phyloP scores from a whole-genome alignment of 2,329 filamentous ascomycete genomes.

The Fonsecaea multimorphosa region DNA sequence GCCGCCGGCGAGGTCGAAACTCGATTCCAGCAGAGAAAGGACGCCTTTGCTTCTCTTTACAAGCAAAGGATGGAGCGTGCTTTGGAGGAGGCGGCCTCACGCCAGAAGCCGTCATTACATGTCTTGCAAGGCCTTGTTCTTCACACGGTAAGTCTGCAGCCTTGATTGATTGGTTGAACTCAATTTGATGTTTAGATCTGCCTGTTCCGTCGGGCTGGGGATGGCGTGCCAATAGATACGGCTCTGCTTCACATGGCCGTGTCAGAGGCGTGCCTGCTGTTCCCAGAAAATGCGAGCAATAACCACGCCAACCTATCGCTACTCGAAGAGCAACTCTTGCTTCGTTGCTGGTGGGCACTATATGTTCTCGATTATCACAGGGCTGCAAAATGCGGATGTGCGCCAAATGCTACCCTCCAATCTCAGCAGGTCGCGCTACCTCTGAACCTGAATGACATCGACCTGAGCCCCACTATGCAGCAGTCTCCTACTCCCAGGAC shows the following conservation, averaged over 20 bases:
- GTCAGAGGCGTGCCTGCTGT: neutral
- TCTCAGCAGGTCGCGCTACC: neutral
- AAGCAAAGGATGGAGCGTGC: neutral
- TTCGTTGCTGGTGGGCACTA: slow-evolving; percentile 1
- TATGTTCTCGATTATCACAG: neutral
- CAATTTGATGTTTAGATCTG: neutral
- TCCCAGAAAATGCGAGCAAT: neutral
- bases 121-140: neutral
- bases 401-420: neutral
- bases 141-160: neutral
- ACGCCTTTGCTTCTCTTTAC: neutral
- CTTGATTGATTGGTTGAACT: neutral
- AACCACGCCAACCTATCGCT: neutral
- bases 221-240: neutral
- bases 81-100: neutral
- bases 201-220: neutral
- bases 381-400: neutral
- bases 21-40: neutral
- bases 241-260: neutral
- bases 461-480: neutral
- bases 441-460: neutral
- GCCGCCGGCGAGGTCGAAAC: neutral
- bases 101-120: neutral
- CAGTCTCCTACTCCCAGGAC: neutral
- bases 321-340: neutral